phyloP scores from a whole-genome alignment of 164 flowering plant genomes.

The Annona cherimola region DNA sequence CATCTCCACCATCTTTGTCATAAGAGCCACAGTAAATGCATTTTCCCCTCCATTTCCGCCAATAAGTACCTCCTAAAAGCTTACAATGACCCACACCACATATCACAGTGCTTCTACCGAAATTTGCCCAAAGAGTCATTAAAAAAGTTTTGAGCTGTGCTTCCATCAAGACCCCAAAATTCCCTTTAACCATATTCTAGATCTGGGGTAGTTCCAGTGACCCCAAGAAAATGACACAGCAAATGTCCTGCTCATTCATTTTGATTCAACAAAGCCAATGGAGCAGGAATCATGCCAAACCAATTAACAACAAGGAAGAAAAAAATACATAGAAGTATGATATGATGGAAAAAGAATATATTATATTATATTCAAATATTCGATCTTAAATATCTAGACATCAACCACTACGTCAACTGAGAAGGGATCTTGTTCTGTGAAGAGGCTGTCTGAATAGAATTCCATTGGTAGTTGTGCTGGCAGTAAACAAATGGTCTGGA shows the following conservation, averaged over 20 bases:
- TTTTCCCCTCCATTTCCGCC: too few species aligned
- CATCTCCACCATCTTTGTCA: too few species aligned
- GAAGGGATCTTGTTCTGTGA: conserved; percentile 38
- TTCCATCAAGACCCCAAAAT: too few species aligned
- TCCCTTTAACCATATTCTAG: too few species aligned
- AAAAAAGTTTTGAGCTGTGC: too few species aligned
- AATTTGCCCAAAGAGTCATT: too few species aligned
- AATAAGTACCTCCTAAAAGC: too few species aligned
- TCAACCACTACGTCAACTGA: conserved; percentile 30
- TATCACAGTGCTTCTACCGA: too few species aligned
- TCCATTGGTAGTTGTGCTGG: conserved; percentile 49
- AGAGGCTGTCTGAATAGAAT: conserved; percentile 46
- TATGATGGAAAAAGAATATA: background rate
- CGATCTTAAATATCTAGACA: conserved; percentile 5
- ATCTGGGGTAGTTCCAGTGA: too few species aligned
- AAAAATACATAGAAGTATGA: background rate
- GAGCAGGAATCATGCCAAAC: conserved; percentile 1
- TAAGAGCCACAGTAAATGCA: too few species aligned
- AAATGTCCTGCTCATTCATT: background rate
- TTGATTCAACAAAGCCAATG: conserved; percentile 1
- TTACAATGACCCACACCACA: too few species aligned
- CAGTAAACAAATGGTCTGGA: conserved; percentile 42
- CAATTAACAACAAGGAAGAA: background rate
- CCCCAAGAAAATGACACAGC: too few species aligned
- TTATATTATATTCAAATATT: background rate